A percentile compares a stretch with the other conserved stretches of the same genome.
These are phyloP conservation scores for Euptelea pleiosperma DNA, from an alignment of 164 flowering plant species.

Conservation along the genomic window DNA sequence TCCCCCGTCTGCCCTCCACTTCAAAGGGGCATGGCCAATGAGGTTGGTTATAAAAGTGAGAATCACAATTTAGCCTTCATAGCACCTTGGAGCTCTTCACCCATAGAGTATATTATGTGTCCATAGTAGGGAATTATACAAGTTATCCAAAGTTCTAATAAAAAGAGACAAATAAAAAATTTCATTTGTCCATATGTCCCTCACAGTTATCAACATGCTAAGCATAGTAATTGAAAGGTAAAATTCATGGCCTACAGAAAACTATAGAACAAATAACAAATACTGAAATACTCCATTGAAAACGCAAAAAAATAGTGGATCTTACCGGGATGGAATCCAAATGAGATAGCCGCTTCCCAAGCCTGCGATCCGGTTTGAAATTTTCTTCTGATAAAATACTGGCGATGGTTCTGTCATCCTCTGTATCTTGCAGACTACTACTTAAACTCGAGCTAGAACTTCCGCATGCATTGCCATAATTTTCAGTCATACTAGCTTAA, in stretches of 20 bases:
- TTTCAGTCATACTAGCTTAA: slow-evolving; percentile 39
- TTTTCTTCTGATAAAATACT: slow-evolving; percentile 24
- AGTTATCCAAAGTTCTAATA: not conserved
- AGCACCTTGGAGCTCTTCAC: no score
- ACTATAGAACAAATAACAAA: no score
- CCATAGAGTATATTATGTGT: not conserved
- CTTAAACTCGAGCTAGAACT: slow-evolving; percentile 32
- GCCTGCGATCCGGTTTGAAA: slow-evolving; percentile 15
- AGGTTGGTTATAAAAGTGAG: no score
- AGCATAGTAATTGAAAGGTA: not conserved
- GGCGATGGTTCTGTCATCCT: slow-evolving; percentile 31
- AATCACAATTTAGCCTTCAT: no score
- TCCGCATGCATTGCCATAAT: slow-evolving; percentile 28
- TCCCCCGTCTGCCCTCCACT: no score
- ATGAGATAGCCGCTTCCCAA: slow-evolving; percentile 34
- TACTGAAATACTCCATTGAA: no score
- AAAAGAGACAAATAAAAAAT: not conserved
- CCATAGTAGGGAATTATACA: not conserved
- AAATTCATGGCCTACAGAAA: not conserved
- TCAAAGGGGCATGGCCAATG: no score
- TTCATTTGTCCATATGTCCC: no score
- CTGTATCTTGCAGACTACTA: slow-evolving; percentile 32
- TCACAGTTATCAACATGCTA: not conserved
- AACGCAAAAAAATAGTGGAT: no score
- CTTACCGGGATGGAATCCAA: slow-evolving; percentile 40